Evolutionary conservation across 495 filamentous ascomycete genomes (phyloP), one percentile per base, ranked within the genome.

Genomic region (Penicillium lagena): DNA sequence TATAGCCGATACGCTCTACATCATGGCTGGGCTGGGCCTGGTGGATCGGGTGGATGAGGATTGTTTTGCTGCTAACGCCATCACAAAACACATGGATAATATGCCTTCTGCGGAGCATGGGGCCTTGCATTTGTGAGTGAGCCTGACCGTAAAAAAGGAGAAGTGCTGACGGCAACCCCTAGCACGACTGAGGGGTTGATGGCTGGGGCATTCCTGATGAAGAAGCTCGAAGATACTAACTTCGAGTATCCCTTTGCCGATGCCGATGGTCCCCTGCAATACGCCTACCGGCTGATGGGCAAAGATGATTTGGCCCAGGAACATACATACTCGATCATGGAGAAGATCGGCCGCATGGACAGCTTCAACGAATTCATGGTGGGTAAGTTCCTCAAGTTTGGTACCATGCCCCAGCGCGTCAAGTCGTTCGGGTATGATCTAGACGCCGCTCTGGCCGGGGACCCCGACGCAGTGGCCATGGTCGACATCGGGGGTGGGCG

Each of bases 401-500:
- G 51, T 12, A 68, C 51, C 1, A 58, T 59, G 29, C 62, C 67
- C 28, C 58, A 62, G 1, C 61, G 63, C 2, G 45, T 58, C 30
- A 35, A 52, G 9, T 31, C 38, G 0, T 32, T 58, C 4, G 63
- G 65, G 7, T 70, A 70, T 31, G 52, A 68, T 36, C 32, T 60
- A 7, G 48, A 62, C 6, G 43, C 52, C 1, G 59, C 64, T 2
- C 51, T 81, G 4, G 41, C 51, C 17, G 22, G 22, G 4, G 45
- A 35, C n/a, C 37, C 46, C 12, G 52, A 34, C 7, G 50, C 58
- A 0, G 42, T 48, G 8, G 48, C 55, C 2, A 59, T 81, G 31
- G 76, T 82, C 2, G 80, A 82, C 54, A 70, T 80, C 10, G 78
- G 68, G 13, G 79, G 78, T 4, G 68, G 66, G n/a, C 50, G 64